Evolutionary conservation across 1,284 basidiomycete species (phyloP).

Genomic region (Coriolopsis trogii): DNA sequence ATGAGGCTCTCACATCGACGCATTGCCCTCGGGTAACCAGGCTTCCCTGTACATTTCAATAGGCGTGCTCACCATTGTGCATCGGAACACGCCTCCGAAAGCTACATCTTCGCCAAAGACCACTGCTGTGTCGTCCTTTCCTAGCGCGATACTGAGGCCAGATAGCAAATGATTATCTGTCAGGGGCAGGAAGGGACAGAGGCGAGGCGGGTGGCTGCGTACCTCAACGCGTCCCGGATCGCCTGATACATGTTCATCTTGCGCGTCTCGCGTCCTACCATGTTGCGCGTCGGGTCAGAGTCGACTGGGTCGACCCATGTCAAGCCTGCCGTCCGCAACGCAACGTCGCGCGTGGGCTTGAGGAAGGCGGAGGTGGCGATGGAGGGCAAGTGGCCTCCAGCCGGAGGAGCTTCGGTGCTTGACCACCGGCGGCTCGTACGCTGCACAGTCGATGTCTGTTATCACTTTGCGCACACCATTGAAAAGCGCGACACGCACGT

Average conservation of each 20-base stretch:
- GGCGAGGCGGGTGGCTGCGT: slow-evolving; percentile 16
- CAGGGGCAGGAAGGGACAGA: slow-evolving; percentile 1
- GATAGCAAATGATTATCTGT: not conserved
- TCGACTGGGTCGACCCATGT: slow-evolving; percentile 68
- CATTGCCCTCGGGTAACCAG: no score
- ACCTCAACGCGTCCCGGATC: slow-evolving; percentile 88
- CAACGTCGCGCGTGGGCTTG: slow-evolving; percentile 62
- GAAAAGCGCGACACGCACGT: slow-evolving; percentile 16
- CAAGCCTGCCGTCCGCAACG: slow-evolving; percentile 74
- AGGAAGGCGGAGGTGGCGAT: slow-evolving; percentile 68
- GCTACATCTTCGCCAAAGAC: slow-evolving; percentile 95
- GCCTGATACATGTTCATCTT: slow-evolving; percentile 94
- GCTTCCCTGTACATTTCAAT: no score
- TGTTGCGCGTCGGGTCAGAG: slow-evolving; percentile 43
- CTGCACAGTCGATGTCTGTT: slow-evolving; percentile 2
- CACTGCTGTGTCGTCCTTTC: slow-evolving; percentile 84
- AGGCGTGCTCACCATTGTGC: slow-evolving; percentile 64
- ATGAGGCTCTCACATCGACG: no score
- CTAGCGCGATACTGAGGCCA: slow-evolving; percentile 74
- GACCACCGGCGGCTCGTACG: slow-evolving; percentile 43
- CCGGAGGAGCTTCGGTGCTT: slow-evolving; percentile 66
- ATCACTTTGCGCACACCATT: not conserved
- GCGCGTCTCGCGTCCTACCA: slow-evolving; percentile 81
- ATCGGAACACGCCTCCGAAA: slow-evolving; percentile 93
- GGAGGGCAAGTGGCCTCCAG: slow-evolving; percentile 74